Evolutionary conservation across 495 filamentous ascomycete genomes (phyloP).

Genomic region (Neurospora sp.): DNA sequence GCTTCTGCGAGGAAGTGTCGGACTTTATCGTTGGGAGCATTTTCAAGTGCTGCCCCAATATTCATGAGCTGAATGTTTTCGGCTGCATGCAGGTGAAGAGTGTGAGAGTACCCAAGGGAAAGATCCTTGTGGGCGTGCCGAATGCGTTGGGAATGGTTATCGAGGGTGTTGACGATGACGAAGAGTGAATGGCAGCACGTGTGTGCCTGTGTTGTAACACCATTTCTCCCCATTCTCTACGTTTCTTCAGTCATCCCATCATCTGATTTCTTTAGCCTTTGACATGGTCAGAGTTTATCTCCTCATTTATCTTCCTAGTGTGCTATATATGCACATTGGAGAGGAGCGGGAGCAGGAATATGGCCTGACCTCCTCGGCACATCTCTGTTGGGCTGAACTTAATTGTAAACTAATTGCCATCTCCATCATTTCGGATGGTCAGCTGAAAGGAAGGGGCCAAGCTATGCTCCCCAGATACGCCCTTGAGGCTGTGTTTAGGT

Average conservation of each 20-base stretch:
- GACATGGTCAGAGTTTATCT: background rate
- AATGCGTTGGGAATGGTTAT: conserved; percentile 51
- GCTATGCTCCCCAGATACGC: background rate
- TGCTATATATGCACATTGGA: background rate
- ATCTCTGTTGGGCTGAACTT: background rate
- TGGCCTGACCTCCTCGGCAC: background rate
- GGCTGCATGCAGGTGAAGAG: conserved; percentile 72
- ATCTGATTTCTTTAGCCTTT: background rate
- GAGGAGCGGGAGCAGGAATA: background rate
- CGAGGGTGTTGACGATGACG: conserved; percentile 28
- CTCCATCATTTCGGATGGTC: background rate
- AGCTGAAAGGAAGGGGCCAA: background rate
- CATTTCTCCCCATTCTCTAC: background rate
- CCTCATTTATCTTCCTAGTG: background rate
- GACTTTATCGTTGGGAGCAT: conserved; percentile 64
- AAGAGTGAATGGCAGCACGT: background rate
- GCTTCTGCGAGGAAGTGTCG: conserved; percentile 65
- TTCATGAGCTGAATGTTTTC: conserved; percentile 70
- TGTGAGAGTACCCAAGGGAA: conserved; percentile 57
- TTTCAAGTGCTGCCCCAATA: conserved; percentile 60
- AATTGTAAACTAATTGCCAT: background rate
- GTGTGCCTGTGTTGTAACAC: background rate
- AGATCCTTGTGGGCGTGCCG: conserved; percentile 68
- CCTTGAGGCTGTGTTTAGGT: background rate
- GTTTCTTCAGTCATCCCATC: background rate